Conservation (phyloP, 371 early-diverging fungal species). For the Mucor plumbeus region DNA sequence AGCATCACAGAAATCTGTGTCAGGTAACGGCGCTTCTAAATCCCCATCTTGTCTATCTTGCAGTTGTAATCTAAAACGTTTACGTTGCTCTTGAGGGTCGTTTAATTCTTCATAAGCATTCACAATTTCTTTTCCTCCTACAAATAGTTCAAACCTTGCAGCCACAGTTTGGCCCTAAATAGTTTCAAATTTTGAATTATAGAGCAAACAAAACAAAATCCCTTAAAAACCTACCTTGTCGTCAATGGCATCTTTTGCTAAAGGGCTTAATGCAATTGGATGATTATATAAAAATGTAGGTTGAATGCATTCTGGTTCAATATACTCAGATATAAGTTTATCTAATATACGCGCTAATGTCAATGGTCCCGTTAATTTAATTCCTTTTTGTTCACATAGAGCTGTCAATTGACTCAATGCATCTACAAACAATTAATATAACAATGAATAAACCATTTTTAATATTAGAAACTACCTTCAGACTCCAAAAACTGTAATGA, state of each 20-base stretch:
- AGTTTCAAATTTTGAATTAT: background rate
- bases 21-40: slow-evolving; percentile 82
- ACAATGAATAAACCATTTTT: background rate
- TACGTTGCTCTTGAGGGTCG: slow-evolving; percentile 96
- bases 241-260: slow-evolving; percentile 79
- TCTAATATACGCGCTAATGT: slow-evolving; percentile 90
- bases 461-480: slow-evolving; percentile 18
- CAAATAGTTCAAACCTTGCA: slow-evolving; percentile 95
- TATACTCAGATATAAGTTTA: slow-evolving; percentile 85
- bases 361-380: slow-evolving; percentile 68
- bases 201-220: background rate
- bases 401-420: slow-evolving; percentile 49
- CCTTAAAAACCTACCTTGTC: slow-evolving; percentile 27
- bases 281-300: slow-evolving; percentile 96
- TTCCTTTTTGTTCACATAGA: slow-evolving; percentile 56
- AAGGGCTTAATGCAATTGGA: slow-evolving; percentile 91
- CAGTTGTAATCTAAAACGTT: slow-evolving; percentile 78
- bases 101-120: slow-evolving; percentile 99
- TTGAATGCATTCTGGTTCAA: slow-evolving; percentile 91
- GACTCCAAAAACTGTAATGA: slow-evolving; percentile 61
- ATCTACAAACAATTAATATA: slow-evolving; percentile 21
- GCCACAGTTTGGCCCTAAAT: slow-evolving; percentile 55
- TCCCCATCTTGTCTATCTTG: slow-evolving; percentile 77
- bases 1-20: slow-evolving; percentile 88
- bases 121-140: slow-evolving; percentile 91